Base-by-base conservation (phyloP, 176 grass and related monocot genomes). In the Avena insularis region DNA sequence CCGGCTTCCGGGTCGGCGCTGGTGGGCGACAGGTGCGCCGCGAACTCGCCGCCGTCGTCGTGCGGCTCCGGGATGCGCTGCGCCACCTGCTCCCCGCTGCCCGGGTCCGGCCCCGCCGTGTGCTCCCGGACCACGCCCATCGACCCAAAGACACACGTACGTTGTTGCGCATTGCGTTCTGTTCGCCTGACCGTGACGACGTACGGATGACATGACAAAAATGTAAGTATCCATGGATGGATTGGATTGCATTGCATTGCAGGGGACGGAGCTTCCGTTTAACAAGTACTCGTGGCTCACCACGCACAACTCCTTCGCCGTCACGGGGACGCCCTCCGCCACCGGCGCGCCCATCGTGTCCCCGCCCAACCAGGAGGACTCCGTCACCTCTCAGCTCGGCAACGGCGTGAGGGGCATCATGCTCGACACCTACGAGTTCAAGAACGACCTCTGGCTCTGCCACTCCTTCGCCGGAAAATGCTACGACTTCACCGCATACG, bases 301-400 rank as follows among this genome's bases (percentile, higher is more conserved):
- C 23, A 98, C 97, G 40, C 97, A 98, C 87, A 98, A 98, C 90
- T 98, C 97, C 1, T 98, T 77, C 87, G 97, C 97, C n/a, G 21
- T 94, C 1, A 49, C 16, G 3, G 92, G 87, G 49, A 79, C 83
- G 31, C n/a, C 0, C 51, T 90, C 93, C 10, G 88, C 79, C 55
- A 91, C 91, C 38, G 93, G 96, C 2, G 12, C 85, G 0, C 6
- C 79, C 55, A 85, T 98, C 85, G 8, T 99, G 67, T 17, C 97
- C 3, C 83, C 78, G 83, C 86, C 92, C 54, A 99, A 99, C 85
- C 97, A 99, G 83, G 89, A 93, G 90, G 94, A 96, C 86, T 58
- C 38, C 58, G 79, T 99, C 87, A 90, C 92, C 55, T 50, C 83
- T 4, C 94, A 99, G 85, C 94, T 99, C 31, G 72, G 84, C 48